phyloP scores from a whole-genome alignment of 805 yeast species.

The Starmerella sirachaensis region DNA sequence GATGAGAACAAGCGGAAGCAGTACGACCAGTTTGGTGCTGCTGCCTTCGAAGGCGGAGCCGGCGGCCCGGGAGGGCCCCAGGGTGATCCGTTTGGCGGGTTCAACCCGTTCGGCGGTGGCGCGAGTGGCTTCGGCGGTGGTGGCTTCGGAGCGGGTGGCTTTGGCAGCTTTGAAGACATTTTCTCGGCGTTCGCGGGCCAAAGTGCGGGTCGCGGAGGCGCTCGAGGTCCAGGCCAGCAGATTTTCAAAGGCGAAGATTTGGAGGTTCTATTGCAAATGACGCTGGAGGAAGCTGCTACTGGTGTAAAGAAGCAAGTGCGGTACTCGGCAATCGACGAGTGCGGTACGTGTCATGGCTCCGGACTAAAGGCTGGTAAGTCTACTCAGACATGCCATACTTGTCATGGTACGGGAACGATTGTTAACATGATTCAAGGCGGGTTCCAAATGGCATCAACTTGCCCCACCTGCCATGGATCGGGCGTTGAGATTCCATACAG shows the following conservation, averaged over 20 bases:
- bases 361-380: slow-evolving; percentile 71
- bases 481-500: slow-evolving; percentile 63
- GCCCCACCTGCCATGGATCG: slow-evolving; percentile 74
- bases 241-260: slow-evolving; percentile 84
- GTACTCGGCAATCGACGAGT: slow-evolving; percentile 63
- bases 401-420: slow-evolving; percentile 89
- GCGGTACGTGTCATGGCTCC: slow-evolving; percentile 69
- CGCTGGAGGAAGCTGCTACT: slow-evolving; percentile 77
- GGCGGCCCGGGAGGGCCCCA: slow-evolving; percentile 39
- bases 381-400: slow-evolving; percentile 67
- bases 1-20: slow-evolving; percentile 78
- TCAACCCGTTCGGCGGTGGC: slow-evolving; percentile 34
- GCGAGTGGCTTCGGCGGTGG: slow-evolving; percentile 31
- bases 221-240: slow-evolving; percentile 36
- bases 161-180: slow-evolving; percentile 47
- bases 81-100: slow-evolving; percentile 31
- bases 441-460: slow-evolving; percentile 92
- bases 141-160: slow-evolving; percentile 30
- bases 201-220: slow-evolving; percentile 30
- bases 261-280: slow-evolving; percentile 60
- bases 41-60: slow-evolving; percentile 55
- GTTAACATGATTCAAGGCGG: slow-evolving; percentile 83
- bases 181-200: slow-evolving; percentile 44
- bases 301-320: slow-evolving; percentile 58
- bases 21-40: slow-evolving; percentile 82